Percentiles rank a stretch among this genome's conserved stretches.
phyloP scores from a whole-genome alignment of 2,329 filamentous ascomycete species.

The Septoria petroselini region DNA sequence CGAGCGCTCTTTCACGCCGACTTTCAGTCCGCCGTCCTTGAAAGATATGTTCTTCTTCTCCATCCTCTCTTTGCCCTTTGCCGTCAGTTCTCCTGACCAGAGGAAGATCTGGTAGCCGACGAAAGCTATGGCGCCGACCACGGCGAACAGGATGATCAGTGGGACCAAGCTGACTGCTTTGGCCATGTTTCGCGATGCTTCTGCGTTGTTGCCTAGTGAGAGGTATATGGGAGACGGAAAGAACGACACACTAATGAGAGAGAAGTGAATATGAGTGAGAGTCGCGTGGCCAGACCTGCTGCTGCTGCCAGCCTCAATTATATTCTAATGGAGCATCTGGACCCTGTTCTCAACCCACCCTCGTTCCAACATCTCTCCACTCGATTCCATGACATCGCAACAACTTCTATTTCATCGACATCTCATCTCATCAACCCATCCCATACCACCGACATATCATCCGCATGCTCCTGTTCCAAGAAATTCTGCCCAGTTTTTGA shows the following conservation, averaged over 20 bases:
- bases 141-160: conserved; percentile 60
- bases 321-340: background rate
- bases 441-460: background rate
- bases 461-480: background rate
- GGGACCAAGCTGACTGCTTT: conserved; percentile 52
- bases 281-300: background rate
- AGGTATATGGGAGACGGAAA: background rate
- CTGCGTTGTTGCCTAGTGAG: background rate
- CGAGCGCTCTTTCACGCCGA: conserved; percentile 66
- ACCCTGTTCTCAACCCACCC: background rate
- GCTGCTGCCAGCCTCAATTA: background rate
- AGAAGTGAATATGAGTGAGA: background rate
- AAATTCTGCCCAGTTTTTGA: too few relatives aligned
- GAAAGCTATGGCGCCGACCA: conserved; percentile 59
- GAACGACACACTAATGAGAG: background rate
- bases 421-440: background rate
- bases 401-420: background rate
- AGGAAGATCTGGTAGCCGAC: conserved; percentile 70
- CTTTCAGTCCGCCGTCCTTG: conserved; percentile 68
- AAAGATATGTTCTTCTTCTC: conserved; percentile 72
- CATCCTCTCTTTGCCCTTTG: conserved; percentile 66
- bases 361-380: background rate
- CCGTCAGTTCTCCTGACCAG: conserved; percentile 62
- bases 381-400: background rate
- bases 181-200: conserved; percentile 19